Conservation (phyloP, 2,329 filamentous ascomycete species). For the Epicoccum nigrum region DNA sequence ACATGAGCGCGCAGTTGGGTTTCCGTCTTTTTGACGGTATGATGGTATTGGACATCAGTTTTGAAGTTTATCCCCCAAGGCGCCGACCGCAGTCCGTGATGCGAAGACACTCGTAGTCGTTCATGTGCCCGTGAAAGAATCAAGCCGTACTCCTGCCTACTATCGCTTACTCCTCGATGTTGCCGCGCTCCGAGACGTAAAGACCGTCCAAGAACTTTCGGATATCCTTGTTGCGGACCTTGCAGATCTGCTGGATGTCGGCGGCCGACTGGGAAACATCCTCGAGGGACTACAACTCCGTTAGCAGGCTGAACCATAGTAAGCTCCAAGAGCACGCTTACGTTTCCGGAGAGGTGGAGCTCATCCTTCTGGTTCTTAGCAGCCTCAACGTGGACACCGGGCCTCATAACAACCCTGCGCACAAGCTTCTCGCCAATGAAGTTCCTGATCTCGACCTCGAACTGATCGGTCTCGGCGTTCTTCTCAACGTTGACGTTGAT, state of each 20-base stretch:
- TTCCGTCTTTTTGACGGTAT: slow-evolving; percentile 39
- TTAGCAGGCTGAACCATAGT: slow-evolving; percentile 24
- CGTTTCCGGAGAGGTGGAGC: slow-evolving; percentile 88
- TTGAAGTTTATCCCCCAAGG: slow-evolving; percentile 47
- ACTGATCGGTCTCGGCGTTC: slow-evolving; percentile 86
- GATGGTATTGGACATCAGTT: slow-evolving; percentile 49
- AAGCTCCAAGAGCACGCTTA: slow-evolving; percentile 22
- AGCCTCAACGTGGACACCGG: slow-evolving; percentile 87
- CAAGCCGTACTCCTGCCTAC: slow-evolving; percentile 39
- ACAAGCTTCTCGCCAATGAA: slow-evolving; percentile 89
- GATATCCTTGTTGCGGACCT: slow-evolving; percentile 99
- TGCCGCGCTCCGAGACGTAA: slow-evolving; percentile 98
- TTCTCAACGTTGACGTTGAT: slow-evolving; percentile 99
- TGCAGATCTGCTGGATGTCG: slow-evolving; percentile 99
- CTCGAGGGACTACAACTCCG: slow-evolving; percentile 71
- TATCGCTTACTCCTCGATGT: slow-evolving; percentile 71
- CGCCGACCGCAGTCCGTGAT: slow-evolving; percentile 48
- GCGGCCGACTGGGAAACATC: slow-evolving; percentile 96
- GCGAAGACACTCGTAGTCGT: slow-evolving; percentile 50
- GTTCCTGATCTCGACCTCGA: slow-evolving; percentile 95
- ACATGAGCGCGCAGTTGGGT: neutral
- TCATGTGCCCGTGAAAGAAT: slow-evolving; percentile 50
- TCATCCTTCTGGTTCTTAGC: slow-evolving; percentile 97
- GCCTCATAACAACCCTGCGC: slow-evolving; percentile 85
- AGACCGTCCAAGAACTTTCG: slow-evolving; percentile 99